Conservation (phyloP, 257 asterid genomes). For the Henckelia pumila region DNA sequence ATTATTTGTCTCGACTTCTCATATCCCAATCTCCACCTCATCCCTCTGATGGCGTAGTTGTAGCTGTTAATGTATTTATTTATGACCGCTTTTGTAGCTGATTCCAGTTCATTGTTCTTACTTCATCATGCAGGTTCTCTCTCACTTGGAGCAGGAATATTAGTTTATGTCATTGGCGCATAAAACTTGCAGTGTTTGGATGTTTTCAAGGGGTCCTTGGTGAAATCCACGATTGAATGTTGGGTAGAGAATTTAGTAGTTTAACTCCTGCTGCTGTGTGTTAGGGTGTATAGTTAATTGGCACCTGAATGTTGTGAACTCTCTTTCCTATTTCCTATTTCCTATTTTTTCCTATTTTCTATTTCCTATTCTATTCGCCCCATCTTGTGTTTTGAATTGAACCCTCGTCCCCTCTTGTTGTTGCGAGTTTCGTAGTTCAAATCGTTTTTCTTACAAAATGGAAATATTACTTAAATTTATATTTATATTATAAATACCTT, state of each 20-base stretch:
- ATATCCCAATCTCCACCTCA: neutral
- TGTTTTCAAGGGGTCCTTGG: constrained; percentile 25
- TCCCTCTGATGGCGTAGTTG: neutral
- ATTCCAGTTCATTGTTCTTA: constrained; percentile 13
- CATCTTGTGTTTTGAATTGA: neutral
- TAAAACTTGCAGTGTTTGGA: constrained; percentile 25
- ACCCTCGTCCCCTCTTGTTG: neutral
- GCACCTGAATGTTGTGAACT: constrained; percentile 21
- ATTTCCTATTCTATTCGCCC: neutral
- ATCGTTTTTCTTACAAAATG: neutral
- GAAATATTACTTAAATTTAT: too few relatives aligned
- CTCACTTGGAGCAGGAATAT: constrained; percentile 28
- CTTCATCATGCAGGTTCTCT: constrained; percentile 42
- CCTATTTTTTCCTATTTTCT: too few relatives aligned
- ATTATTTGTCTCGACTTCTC: neutral
- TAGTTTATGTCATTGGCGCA: constrained; percentile 28
- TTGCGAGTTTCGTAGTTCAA: neutral
- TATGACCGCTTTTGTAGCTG: neutral
- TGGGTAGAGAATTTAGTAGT: constrained; percentile 22
- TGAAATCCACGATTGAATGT: constrained; percentile 21
- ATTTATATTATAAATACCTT: too few relatives aligned
- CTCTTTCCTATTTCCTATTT: neutral
- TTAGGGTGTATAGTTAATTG: constrained; percentile 33
- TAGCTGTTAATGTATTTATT: neutral
- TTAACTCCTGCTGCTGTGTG: constrained; percentile 25